Base-by-base conservation (phyloP, 2,329 filamentous ascomycete species). In the Domatiomyces catenatus region DNA sequence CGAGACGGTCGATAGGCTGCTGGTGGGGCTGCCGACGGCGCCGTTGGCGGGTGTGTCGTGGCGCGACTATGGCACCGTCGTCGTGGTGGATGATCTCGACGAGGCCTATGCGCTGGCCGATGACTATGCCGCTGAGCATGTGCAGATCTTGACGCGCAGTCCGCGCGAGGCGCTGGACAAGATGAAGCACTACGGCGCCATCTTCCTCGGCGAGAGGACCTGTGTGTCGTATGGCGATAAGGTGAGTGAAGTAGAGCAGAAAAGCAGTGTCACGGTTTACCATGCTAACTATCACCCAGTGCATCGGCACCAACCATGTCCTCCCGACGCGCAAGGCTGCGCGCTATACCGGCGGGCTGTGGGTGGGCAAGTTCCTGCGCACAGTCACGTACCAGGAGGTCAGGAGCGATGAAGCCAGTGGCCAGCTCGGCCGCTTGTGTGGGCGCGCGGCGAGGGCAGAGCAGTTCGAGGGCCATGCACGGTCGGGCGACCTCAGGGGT, bases 381-480 rank as follows among this genome's bases (percentile, higher is more conserved):
- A 76, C 73, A 0, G 64, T 68, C n/a, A 76, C 74, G 0, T 76
- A 76, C 55, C 73, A 76, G 56, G 72, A 75, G 52, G 72, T 76
- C 0, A 62, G 59, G 1, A 61, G 62, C 3, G 59, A 63, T 2
- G 59, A 69, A 47, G 70, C 68, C 10, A 75, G 71, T 58, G 74
- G 69, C 0, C 61, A 73, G 52, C 62, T 76, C 3, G 74, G 73
- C 0, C 58, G 63, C 3, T 61, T 77, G 1, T 76, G 74, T 55
- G 73, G 70, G 1, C 61, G 74, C 1, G 67, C 70, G 15, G 70
- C 74, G 0, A 58, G 74, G 5, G 71, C 69, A 1, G 74, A 76
- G 62, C 67, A 68, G 7, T 76, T 76, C 49, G 73, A 76, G 56
- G 74, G 71, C 0, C 74, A 77, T 61, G 73, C 73, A 0, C 59